phyloP scores from a whole-genome alignment of 2,329 filamentous ascomycete species.

The Colletotrichum costaricense region DNA sequence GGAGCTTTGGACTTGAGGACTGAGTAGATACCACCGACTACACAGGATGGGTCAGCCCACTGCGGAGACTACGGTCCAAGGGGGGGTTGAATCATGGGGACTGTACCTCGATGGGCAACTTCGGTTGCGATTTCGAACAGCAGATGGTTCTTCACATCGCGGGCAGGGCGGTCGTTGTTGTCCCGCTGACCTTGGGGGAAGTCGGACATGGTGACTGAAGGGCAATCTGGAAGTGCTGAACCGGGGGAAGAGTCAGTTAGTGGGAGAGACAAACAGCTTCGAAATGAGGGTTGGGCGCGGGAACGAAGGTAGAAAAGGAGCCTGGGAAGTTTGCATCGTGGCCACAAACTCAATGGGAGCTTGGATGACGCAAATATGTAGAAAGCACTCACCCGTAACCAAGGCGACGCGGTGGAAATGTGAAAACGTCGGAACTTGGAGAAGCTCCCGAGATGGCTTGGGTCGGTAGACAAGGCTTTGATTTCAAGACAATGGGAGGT shows the following conservation, averaged over 20 bases:
- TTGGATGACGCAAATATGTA: slow-evolving; percentile 32
- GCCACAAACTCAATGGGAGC: slow-evolving; percentile 7
- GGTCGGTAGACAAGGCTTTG: slow-evolving; percentile 29
- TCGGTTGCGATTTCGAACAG: slow-evolving; percentile 98
- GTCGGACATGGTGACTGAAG: slow-evolving; percentile 20
- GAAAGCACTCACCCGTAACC: slow-evolving; percentile 30
- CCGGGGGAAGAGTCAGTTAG: neutral
- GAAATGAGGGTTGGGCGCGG: neutral
- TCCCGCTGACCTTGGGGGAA: slow-evolving; percentile 29
- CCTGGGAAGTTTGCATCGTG: neutral
- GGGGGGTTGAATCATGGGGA: slow-evolving; percentile 19
- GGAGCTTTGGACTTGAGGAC: slow-evolving; percentile 99
- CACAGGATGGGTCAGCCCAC: slow-evolving; percentile 40
- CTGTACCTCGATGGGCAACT: slow-evolving; percentile 91
- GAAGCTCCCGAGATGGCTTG: slow-evolving; percentile 28
- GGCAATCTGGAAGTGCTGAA: slow-evolving; percentile 13
- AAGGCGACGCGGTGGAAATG: slow-evolving; percentile 28
- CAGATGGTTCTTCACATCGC: slow-evolving; percentile 93
- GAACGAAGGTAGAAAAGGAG: slow-evolving; percentile 13
- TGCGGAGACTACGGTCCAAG: slow-evolving; percentile 24
- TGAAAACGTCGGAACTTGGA: slow-evolving; percentile 25
- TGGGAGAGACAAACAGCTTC: neutral
- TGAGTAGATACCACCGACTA: slow-evolving; percentile 98
- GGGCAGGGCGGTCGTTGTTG: slow-evolving; percentile 44
- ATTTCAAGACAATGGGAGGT: slow-evolving; percentile 27